These are phyloP conservation scores for Aspergillus heteromorphus DNA, from an alignment of 495 filamentous ascomycete genomes.

Conservation along the genomic window DNA sequence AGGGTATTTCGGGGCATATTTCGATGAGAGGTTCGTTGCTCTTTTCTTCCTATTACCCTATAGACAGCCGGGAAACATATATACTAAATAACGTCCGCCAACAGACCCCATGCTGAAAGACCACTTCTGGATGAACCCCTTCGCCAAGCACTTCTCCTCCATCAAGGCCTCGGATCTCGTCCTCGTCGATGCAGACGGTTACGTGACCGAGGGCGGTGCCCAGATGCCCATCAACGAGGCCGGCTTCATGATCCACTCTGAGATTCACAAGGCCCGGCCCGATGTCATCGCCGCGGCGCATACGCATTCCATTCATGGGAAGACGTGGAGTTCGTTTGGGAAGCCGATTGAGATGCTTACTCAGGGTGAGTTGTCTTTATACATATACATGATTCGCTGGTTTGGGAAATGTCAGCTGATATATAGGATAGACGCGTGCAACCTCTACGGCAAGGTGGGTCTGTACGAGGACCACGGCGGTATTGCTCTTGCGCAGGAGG, in stretches of 20 bases:
- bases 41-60: too few relatives aligned
- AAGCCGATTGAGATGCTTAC: constrained; percentile 45
- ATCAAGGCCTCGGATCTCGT: constrained; percentile 48
- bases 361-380: constrained; percentile 32
- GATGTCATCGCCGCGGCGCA: constrained; percentile 49
- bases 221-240: constrained; percentile 55
- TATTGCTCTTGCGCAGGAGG: constrained; percentile 56
- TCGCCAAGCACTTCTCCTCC: constrained; percentile 53
- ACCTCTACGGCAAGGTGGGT: constrained; percentile 48
- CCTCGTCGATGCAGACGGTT: constrained; percentile 44
- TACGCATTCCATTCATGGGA: constrained; percentile 43
- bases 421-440: constrained; percentile 50
- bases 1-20: constrained; percentile 64
- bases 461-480: constrained; percentile 51
- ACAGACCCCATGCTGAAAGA: constrained; percentile 43
- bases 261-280: constrained; percentile 46
- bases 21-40: constrained; percentile 44
- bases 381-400: background rate
- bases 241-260: constrained; percentile 62
- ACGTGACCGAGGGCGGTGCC: constrained; percentile 48
- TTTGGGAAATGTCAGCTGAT: background rate
- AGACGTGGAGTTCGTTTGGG: constrained; percentile 45
- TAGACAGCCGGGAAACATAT: too few relatives aligned
- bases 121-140: constrained; percentile 65
- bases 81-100: too few relatives aligned